Evolutionary conservation across 2,329 filamentous ascomycete species (phyloP), one percentile per base, ranked within the genome.

Genomic region (Chaetomium globosum): DNA sequence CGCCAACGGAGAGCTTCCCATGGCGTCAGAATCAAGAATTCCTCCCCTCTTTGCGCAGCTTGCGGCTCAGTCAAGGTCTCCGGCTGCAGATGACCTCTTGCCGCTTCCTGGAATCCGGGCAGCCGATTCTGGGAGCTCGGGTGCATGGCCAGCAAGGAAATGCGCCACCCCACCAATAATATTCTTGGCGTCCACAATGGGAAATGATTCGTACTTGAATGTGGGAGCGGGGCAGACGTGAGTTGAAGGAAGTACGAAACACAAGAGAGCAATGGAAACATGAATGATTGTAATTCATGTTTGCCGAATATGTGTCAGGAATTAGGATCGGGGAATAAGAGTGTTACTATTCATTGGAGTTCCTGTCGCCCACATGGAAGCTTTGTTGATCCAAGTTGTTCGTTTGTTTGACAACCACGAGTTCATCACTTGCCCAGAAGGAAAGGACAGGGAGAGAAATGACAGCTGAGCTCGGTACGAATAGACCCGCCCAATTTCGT

Each of bases 91-190:
- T 23, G 46, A 23, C 46, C 46, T 48, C 46, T 48, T 48, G 36
- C 16, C 43, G 43, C n/a, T 8, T 48, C n/a, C n/a, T 10, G 5
- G n/a, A 3, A 10, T 48, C n/a, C 10, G 46, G n/a, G n/a, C 46
- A 48, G 46, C n/a, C 23, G 46, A 23, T 48, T 48, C n/a, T 43
- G 39, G 39, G 33, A 36, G 33, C 33, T 36, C 9, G 31, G 33
- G 33, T 36, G 8, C 33, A 12, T 43, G 39, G 39, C 39, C 46
- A 48, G 46, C 46, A 48, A 21, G 3, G 10, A 48, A 8, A 48
- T 48, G 46, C n/a, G n/a, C 46, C 46, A 48, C 46, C 46, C 46
- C 46, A 23, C 46, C 46, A 48, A 48, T 48, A 48, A 48, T 48
- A 23, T 19, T 53, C 51, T 53, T 48, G 46, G 46, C 21, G 46